phyloP scores from a whole-genome alignment of 345 rosid species.

The Pugionium dolabratum region DNA sequence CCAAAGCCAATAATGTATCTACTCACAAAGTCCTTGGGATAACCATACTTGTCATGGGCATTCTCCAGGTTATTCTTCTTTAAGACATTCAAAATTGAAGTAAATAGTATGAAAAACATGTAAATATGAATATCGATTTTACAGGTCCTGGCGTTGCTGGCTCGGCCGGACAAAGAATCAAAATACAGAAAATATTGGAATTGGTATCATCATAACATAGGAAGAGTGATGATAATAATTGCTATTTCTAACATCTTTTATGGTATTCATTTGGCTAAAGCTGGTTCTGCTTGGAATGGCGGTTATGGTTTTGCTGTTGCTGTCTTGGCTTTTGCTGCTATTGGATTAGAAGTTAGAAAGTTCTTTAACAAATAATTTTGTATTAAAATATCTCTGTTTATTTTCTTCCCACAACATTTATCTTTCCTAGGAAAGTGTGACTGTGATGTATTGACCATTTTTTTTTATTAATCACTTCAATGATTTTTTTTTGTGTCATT shows the following conservation, averaged over 20 bases:
- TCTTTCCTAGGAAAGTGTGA: slow-evolving; percentile 17
- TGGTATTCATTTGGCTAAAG: slow-evolving; percentile 71
- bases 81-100: neutral
- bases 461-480: slow-evolving; percentile 8
- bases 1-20: slow-evolving; percentile 44
- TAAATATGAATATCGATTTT: neutral
- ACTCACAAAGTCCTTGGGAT: slow-evolving; percentile 68
- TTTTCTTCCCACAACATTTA: neutral
- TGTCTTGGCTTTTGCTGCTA: slow-evolving; percentile 43
- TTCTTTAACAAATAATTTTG: slow-evolving; percentile 44
- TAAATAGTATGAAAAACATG: neutral
- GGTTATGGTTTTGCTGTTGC: slow-evolving; percentile 59
- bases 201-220: slow-evolving; percentile 69
- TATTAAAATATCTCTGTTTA: neutral
- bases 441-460: slow-evolving; percentile 30
- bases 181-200: slow-evolving; percentile 75
- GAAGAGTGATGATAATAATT: slow-evolving; percentile 55
- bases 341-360: slow-evolving; percentile 48
- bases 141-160: slow-evolving; percentile 66
- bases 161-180: slow-evolving; percentile 56
- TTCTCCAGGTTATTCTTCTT: slow-evolving; percentile 57
- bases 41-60: slow-evolving; percentile 67
- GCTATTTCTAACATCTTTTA: slow-evolving; percentile 75
- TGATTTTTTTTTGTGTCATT: neutral
- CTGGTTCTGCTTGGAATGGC: slow-evolving; percentile 60